These are phyloP conservation scores for Picea abies DNA, from an alignment of 83 land plant genomes.

Conservation along the genomic window DNA sequence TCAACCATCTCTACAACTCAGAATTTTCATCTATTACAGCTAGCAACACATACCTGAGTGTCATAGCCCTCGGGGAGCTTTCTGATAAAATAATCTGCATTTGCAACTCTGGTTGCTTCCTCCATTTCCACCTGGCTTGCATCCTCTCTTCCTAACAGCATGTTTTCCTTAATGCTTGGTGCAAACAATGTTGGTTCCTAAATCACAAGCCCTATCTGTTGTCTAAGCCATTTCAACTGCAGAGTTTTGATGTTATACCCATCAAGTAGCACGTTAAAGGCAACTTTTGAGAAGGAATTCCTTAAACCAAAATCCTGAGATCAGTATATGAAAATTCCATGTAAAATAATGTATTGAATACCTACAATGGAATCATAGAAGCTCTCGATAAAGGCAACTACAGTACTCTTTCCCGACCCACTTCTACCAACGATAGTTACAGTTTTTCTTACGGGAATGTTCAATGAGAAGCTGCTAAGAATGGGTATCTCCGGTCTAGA, in stretches of 20 bases:
- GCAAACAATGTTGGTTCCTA: constrained; percentile 59
- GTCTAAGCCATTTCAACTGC: constrained; percentile 70
- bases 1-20: neutral
- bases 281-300: neutral
- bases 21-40: constrained; percentile 1
- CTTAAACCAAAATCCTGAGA: neutral
- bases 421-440: constrained; percentile 91
- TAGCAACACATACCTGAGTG: neutral
- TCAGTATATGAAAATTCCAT: neutral
- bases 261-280: no score
- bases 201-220: constrained; percentile 74
- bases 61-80: constrained; percentile 12
- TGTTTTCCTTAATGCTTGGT: constrained; percentile 56
- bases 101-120: constrained; percentile 69
- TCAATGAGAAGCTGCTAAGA: constrained; percentile 60
- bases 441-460: constrained; percentile 83
- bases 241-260: constrained; percentile 69
- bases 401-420: constrained; percentile 96
- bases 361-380: constrained; percentile 86
- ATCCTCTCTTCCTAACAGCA: constrained; percentile 62
- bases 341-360: constrained; percentile 14
- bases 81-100: constrained; percentile 69
- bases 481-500: constrained; percentile 82
- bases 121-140: constrained; percentile 61
- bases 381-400: constrained; percentile 87